These are phyloP conservation scores for Gossypium anomalum DNA, from an alignment of 345 rosid genomes.

Conservation along the genomic window DNA sequence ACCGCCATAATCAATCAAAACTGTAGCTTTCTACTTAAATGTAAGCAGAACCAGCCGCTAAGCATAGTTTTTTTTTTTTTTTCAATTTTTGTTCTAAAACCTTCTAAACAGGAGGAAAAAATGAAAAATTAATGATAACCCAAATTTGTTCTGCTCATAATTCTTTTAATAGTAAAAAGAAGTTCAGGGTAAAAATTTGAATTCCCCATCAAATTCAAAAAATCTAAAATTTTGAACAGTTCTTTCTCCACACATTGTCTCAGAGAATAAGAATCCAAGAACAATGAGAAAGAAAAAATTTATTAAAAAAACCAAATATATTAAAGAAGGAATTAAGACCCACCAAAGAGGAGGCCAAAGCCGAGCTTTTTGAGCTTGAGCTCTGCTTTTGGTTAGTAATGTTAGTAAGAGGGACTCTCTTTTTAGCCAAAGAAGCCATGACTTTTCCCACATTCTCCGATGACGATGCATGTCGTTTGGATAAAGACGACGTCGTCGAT, in stretches of 20 bases:
- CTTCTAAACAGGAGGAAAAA: neutral
- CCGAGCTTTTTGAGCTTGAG: slow-evolving; percentile 36
- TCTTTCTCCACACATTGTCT: neutral
- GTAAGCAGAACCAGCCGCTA: neutral
- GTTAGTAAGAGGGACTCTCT: slow-evolving; percentile 73
- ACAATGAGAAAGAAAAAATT: neutral
- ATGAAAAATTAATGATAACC: neutral
- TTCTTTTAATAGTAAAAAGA: neutral
- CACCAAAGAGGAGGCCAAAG: slow-evolving; percentile 54
- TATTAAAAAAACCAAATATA: neutral
- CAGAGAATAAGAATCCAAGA: neutral
- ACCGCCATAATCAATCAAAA: neutral
- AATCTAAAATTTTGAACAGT: neutral
- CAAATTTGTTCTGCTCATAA: neutral
- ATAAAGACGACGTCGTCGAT: slow-evolving; percentile 45
- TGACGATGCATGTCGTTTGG: slow-evolving; percentile 44
- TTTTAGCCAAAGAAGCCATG: slow-evolving; percentile 41
- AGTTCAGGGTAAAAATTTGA: neutral
- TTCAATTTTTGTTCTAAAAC: neutral
- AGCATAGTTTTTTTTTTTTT: neutral
- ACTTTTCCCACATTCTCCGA: slow-evolving; percentile 42
- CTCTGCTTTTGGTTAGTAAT: slow-evolving; percentile 58
- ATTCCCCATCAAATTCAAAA: neutral
- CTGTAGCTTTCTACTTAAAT: neutral
- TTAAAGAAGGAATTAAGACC: slow-evolving; percentile 8